A percentile compares a stretch with the other conserved stretches of the same genome.
These are phyloP conservation scores for Peronospora belbahrii DNA, from an alignment of 352 stramenopile species.

Conservation along the genomic window DNA sequence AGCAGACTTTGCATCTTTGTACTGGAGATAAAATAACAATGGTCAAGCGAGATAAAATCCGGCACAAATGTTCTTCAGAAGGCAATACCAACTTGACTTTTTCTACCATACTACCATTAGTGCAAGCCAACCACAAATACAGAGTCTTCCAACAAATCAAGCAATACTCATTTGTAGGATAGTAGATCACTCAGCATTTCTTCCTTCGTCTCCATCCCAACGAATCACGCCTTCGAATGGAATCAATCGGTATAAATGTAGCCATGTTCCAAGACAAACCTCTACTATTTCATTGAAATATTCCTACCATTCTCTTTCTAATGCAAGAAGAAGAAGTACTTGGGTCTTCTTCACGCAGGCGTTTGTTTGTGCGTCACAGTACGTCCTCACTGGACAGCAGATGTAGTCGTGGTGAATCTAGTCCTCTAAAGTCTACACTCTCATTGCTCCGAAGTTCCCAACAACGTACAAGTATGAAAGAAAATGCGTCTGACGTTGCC, in stretches of 20 bases:
- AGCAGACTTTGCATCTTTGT: no score
- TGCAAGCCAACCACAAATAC: no score
- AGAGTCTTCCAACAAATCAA: no score
- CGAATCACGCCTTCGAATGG: no score
- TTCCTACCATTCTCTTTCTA: background rate
- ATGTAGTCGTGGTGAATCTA: constrained; percentile 11
- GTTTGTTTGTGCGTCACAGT: constrained; percentile 19
- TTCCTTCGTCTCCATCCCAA: no score
- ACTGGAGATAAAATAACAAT: no score
- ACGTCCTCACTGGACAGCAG: constrained; percentile 11
- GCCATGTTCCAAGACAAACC: background rate
- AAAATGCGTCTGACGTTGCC: constrained; percentile 17
- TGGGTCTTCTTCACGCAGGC: constrained; percentile 9
- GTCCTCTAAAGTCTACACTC: constrained; percentile 11
- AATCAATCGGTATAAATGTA: constrained; percentile 37
- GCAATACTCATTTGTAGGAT: no score
- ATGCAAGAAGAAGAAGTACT: constrained; percentile 19
- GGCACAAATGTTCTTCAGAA: no score
- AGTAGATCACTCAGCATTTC: no score
- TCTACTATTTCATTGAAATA: background rate
- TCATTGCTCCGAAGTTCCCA: constrained; percentile 21
- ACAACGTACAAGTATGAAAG: constrained; percentile 15
- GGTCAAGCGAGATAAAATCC: no score
- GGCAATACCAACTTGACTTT: no score
- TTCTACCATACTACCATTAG: no score